Percentiles rank a stretch among this genome's conserved stretches.
Conservation (phyloP, 2,329 filamentous ascomycete genomes). For the Didymella pomorum region DNA sequence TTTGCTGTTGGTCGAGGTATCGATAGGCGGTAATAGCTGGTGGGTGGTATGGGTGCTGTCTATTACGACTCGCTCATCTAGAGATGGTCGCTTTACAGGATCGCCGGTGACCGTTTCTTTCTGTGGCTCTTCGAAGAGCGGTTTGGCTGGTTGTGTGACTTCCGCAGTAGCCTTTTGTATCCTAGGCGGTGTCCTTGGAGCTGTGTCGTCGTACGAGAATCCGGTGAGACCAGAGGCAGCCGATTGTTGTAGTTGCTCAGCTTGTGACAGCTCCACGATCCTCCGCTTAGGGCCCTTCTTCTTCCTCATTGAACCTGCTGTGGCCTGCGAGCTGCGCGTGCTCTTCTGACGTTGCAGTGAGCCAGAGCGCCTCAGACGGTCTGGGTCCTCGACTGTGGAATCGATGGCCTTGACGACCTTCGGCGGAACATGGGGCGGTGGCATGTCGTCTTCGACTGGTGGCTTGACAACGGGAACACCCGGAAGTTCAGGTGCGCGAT, state of each 20-base stretch:
- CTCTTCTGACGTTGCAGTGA: conserved; percentile 50
- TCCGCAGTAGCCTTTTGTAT: conserved; percentile 25
- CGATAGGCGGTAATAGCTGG: conserved; percentile 44
- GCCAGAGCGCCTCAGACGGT: conserved; percentile 33
- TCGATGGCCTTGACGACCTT: conserved; percentile 56
- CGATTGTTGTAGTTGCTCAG: conserved; percentile 49
- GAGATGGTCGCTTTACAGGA: conserved; percentile 37
- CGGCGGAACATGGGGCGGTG: conserved; percentile 66
- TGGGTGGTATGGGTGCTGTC: conserved; percentile 34
- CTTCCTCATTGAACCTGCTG: conserved; percentile 62
- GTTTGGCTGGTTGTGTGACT: conserved; percentile 26
- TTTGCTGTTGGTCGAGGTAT: conserved; percentile 38
- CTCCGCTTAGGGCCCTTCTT: conserved; percentile 66
- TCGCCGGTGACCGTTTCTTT: conserved; percentile 39
- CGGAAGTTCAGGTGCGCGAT: conserved; percentile 78
- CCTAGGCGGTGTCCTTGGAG: conserved; percentile 30
- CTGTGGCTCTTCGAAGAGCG: conserved; percentile 40
- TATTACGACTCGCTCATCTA: conserved; percentile 33
- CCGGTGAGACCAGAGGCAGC: conserved; percentile 39
- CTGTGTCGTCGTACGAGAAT: conserved; percentile 37
- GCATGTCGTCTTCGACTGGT: conserved; percentile 64
- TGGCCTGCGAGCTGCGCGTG: conserved; percentile 35
- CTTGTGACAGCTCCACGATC: conserved; percentile 65
- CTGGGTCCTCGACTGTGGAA: conserved; percentile 25
- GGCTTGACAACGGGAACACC: conserved; percentile 81